These are phyloP conservation scores for Salix exigua DNA, from an alignment of 345 rosid species.

Conservation along the genomic window DNA sequence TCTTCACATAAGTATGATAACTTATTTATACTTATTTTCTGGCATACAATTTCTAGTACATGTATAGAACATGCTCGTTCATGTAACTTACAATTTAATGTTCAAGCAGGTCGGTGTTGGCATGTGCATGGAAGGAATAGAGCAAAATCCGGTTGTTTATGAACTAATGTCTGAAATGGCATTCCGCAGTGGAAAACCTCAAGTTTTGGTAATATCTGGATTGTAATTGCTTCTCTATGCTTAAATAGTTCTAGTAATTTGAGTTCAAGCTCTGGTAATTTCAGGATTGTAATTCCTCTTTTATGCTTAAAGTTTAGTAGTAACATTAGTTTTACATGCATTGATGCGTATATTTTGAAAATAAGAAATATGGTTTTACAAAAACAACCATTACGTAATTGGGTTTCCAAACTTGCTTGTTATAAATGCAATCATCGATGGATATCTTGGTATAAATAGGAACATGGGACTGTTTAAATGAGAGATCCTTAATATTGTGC, in stretches of 20 bases:
- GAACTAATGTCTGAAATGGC: slow-evolving; percentile 97
- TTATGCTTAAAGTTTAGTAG: too few relatives aligned
- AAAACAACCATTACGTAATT: too few relatives aligned
- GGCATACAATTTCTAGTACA: background rate
- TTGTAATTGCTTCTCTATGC: slow-evolving; percentile 1
- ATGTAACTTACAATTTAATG: slow-evolving; percentile 5
- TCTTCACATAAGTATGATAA: background rate
- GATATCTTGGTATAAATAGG: background rate
- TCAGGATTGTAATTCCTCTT: too few relatives aligned
- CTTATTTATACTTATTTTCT: slow-evolving; percentile 2
- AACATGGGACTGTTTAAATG: background rate
- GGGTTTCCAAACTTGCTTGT: too few relatives aligned
- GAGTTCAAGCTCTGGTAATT: too few relatives aligned
- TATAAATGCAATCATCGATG: background rate
- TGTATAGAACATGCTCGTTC: background rate
- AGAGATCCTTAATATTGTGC: background rate
- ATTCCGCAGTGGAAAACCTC: slow-evolving; percentile 66
- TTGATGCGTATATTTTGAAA: too few relatives aligned
- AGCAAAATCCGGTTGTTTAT: slow-evolving; percentile 88
- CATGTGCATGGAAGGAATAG: slow-evolving; percentile 97
- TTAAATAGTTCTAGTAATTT: background rate
- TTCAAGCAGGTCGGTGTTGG: slow-evolving; percentile 82
- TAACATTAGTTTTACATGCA: too few relatives aligned
- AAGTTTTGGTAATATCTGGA: slow-evolving; percentile 52
- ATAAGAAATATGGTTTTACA: too few relatives aligned